Base-by-base conservation (phyloP, 805 yeast species). In the Candida yuanshanica region DNA sequence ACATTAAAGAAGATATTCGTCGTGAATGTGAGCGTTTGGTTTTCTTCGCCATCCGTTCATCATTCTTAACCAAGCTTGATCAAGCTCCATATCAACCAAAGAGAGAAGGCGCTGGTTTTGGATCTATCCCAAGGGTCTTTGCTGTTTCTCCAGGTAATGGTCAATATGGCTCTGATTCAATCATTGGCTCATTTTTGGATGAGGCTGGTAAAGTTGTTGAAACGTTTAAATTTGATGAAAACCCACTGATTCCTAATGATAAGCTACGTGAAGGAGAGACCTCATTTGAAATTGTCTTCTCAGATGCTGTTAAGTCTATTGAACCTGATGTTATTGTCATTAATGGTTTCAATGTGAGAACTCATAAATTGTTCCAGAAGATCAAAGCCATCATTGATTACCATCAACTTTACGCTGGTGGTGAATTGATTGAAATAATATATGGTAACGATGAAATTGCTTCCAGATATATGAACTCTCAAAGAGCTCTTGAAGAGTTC, bases 391-490 rank as follows among this genome's bases (percentile, higher is more conserved):
- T 84, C 31, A 71, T 88, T 11, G 74, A 73, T 36, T 67, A 65
- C 33, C 74, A 83, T 48, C 71, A 72, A 38, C 63, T 84, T 22
- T 60, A 68, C 5, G 79, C 73, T 25, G 75, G 69, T 39, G 69
- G 68, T 17, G 67, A 70, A 26, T 83, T 84, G 9, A 55, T 85
- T 29, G 81, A 79, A 31, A 76, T 88, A 4, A 65, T 89, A 13
- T 91, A 88, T 79, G 95, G 85, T 33, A 85, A 83, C 51, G 96
- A 91, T 60, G 98, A 93, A 60, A 87, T 95, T 23, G 97, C 98
- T 1, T 72, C 95, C 41, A 74, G 93, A 45, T 93, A 74, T 60
- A 95, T 90, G 58, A 78, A 80, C 56, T 86, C 96, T 0, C 73
- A 69, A 29, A 73, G 87, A 43, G 95, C 95, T 0, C 66, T 64